phyloP scores from a whole-genome alignment of 2,329 filamentous ascomycete species.

The Annulohypoxylon truncatum region DNA sequence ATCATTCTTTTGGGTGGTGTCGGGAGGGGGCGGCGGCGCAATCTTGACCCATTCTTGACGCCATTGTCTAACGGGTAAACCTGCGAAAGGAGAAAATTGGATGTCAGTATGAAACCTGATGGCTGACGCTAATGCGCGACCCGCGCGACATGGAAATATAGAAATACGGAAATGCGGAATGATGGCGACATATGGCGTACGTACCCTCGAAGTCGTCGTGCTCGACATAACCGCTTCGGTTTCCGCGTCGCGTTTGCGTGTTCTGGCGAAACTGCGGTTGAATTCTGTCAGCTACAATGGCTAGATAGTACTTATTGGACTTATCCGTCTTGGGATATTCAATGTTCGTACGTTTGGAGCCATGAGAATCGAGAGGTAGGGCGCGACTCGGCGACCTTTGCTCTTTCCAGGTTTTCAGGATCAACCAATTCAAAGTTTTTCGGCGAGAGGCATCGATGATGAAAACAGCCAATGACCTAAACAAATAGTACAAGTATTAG shows the following conservation, averaged over 20 bases:
- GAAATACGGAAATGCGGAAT: not conserved
- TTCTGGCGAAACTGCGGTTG: slow-evolving; percentile 46
- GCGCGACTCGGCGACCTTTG: slow-evolving; percentile 2
- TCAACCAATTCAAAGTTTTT: not conserved
- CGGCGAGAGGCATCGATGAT: not conserved
- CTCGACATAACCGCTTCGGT: slow-evolving; percentile 66
- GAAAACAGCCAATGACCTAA: slow-evolving; percentile 10
- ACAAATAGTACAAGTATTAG: not conserved
- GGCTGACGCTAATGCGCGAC: not conserved
- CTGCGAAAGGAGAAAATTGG: slow-evolving; percentile 55
- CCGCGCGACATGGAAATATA: not conserved
- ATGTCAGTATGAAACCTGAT: not conserved
- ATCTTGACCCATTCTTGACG: slow-evolving; percentile 76
- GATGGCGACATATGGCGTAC: not conserved
- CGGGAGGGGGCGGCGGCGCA: slow-evolving; percentile 72
- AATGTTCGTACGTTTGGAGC: slow-evolving; percentile 44
- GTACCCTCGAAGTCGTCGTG: slow-evolving; percentile 72
- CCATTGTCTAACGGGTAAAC: slow-evolving; percentile 92
- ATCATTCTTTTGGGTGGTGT: slow-evolving; percentile 72
- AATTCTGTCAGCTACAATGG: slow-evolving; percentile 10
- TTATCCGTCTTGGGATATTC: not conserved
- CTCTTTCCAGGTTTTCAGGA: slow-evolving; percentile 1
- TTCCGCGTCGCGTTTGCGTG: slow-evolving; percentile 66
- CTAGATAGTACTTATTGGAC: not conserved
- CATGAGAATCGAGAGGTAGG: slow-evolving; percentile 30